phyloP scores from a whole-genome alignment of 1,284 basidiomycete genomes.

The Ceratobasidium sp. region DNA sequence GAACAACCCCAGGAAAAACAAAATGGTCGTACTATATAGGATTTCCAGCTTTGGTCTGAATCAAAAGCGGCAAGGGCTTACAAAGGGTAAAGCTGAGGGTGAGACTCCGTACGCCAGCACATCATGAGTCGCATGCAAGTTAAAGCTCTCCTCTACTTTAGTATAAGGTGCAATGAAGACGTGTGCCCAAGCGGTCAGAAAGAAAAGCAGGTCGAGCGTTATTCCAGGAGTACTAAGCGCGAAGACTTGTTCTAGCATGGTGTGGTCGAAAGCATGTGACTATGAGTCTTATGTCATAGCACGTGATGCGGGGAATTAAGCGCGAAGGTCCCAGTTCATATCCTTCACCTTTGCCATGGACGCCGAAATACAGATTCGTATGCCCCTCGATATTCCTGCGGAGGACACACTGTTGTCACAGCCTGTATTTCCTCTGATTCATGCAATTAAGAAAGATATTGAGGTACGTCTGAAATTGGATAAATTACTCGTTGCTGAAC shows the following conservation, averaged over 20 bases:
- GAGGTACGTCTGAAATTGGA: slow-evolving; percentile 59
- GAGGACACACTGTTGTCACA: slow-evolving; percentile 22
- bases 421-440: slow-evolving; percentile 76
- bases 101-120: slow-evolving; percentile 78
- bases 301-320: slow-evolving; percentile 35
- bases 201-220: slow-evolving; percentile 65
- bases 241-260: slow-evolving; percentile 22
- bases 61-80: slow-evolving; percentile 54
- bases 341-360: slow-evolving; percentile 21
- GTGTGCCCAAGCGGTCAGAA: slow-evolving; percentile 69
- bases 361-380: slow-evolving; percentile 29
- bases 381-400: slow-evolving; percentile 25
- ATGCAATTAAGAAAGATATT: slow-evolving; percentile 72
- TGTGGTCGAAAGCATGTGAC: slow-evolving; percentile 3
- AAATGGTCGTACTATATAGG: slow-evolving; percentile 85
- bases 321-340: background rate
- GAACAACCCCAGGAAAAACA: slow-evolving; percentile 88
- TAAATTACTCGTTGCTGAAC: slow-evolving; percentile 43
- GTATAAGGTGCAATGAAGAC: slow-evolving; percentile 86
- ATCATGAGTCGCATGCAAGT: slow-evolving; percentile 92
- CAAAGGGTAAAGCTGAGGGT: slow-evolving; percentile 60
- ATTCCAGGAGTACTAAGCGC: background rate
- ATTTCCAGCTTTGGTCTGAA: slow-evolving; percentile 14
- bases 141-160: slow-evolving; percentile 98
- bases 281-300: background rate